Conservation (phyloP, 805 yeast genomes). For the Metschnikowia borealis region DNA sequence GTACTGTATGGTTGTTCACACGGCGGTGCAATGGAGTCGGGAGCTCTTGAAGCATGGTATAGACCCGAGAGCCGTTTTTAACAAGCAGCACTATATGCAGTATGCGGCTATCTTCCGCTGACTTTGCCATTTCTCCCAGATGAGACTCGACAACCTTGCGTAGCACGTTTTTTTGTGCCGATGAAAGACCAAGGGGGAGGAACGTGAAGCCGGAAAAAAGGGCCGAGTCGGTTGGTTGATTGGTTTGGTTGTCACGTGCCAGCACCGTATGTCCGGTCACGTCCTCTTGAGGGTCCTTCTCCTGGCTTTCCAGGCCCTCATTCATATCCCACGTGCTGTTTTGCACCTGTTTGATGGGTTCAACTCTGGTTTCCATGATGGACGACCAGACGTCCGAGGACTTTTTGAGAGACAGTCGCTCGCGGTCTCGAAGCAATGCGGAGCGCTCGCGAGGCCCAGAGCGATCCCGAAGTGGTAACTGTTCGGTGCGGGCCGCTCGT, state of each 20-base stretch:
- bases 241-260: not conserved
- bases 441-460: conserved; percentile 9
- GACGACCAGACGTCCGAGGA: conserved; percentile 42
- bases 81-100: conserved; percentile 34
- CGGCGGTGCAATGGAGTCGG: conserved; percentile 22
- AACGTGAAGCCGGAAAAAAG: conserved; percentile 45
- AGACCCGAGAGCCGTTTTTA: conserved; percentile 26
- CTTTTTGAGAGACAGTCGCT: conserved; percentile 16
- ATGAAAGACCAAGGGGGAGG: conserved; percentile 38
- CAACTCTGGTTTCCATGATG: conserved; percentile 29
- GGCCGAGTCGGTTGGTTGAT: conserved; percentile 3
- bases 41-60: conserved; percentile 23
- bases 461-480: conserved; percentile 4
- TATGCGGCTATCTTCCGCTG: conserved; percentile 19
- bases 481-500: conserved; percentile 1
- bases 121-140: conserved; percentile 34
- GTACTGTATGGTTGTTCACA: conserved; percentile 19
- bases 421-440: conserved; percentile 5
- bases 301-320: conserved; percentile 9
- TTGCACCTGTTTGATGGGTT: conserved; percentile 11
- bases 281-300: no score
- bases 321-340: conserved; percentile 25
- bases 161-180: conserved; percentile 35
- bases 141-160: conserved; percentile 42
- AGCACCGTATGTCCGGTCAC: no score